These are phyloP conservation scores for Calonectria pauciramosa DNA, from an alignment of 2,329 filamentous ascomycete species.

Conservation along the genomic window DNA sequence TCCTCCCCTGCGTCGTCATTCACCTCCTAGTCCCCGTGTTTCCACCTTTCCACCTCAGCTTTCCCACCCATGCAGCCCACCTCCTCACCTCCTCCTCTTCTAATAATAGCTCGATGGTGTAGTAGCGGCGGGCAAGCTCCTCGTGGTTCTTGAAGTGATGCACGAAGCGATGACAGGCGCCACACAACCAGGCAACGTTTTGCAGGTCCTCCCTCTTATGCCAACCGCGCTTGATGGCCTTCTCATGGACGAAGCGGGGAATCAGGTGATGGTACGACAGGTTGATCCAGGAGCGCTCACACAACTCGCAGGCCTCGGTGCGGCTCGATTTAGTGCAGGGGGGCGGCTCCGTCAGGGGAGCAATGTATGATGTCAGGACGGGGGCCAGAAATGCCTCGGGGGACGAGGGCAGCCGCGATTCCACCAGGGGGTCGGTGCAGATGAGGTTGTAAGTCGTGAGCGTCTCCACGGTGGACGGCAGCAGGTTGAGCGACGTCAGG, in stretches of 20 bases:
- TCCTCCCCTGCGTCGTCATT: neutral
- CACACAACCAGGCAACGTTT: constrained; percentile 88
- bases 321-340: constrained; percentile 73
- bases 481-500: constrained; percentile 65
- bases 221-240: constrained; percentile 84
- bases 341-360: constrained; percentile 69
- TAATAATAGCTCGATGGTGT: constrained; percentile 79
- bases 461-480: constrained; percentile 73
- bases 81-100: constrained; percentile 78
- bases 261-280: constrained; percentile 90
- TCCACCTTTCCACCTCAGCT: constrained; percentile 78
- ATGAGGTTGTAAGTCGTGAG: constrained; percentile 77
- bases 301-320: constrained; percentile 78
- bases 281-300: constrained; percentile 79
- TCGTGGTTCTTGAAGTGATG: constrained; percentile 83
- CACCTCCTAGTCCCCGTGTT: constrained; percentile 31
- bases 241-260: constrained; percentile 81
- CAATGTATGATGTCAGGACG: constrained; percentile 74
- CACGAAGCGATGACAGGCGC: constrained; percentile 87
- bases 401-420: constrained; percentile 53
- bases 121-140: constrained; percentile 80
- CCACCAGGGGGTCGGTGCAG: constrained; percentile 50
- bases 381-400: constrained; percentile 72
- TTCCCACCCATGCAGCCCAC: constrained; percentile 81
- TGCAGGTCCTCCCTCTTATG: constrained; percentile 81